These are phyloP conservation scores for Leccinum griseonigrum DNA, from an alignment of 1,284 basidiomycete genomes.

Conservation along the genomic window DNA sequence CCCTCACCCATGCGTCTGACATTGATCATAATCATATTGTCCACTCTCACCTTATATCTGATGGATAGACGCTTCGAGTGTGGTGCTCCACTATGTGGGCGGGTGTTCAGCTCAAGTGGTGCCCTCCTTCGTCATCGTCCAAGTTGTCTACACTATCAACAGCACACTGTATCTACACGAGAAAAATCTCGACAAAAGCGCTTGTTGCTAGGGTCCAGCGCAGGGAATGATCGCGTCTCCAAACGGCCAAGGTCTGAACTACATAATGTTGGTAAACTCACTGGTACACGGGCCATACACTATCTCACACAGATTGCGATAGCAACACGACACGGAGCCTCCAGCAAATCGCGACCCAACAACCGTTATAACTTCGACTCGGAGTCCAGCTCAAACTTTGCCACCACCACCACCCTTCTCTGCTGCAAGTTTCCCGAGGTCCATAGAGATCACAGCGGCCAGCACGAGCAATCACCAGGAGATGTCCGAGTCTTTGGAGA, in stretches of 20 bases:
- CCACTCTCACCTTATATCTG: neutral
- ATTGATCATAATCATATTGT: too few species aligned
- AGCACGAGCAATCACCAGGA: too few species aligned
- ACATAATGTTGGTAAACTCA: neutral
- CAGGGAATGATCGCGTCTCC: neutral
- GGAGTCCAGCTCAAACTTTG: too few species aligned
- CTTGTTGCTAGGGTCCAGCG: neutral
- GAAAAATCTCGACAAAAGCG: neutral
- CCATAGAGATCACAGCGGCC: too few species aligned
- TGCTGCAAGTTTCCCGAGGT: too few species aligned
- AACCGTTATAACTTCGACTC: too few species aligned
- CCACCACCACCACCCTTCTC: neutral
- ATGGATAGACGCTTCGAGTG: neutral
- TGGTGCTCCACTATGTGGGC: neutral
- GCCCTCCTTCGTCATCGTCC: neutral
- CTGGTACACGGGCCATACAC: too few species aligned
- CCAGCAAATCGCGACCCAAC: neutral
- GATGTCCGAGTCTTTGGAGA: too few species aligned
- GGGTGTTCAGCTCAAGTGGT: neutral
- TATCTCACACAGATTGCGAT: neutral
- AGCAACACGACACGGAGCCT: neutral
- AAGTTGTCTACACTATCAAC: neutral
- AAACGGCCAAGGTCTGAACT: neutral
- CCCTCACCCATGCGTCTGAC: too few species aligned
- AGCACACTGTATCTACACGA: neutral